Conservation (phyloP, 805 yeast species). For the Hyphopichia homilentoma region DNA sequence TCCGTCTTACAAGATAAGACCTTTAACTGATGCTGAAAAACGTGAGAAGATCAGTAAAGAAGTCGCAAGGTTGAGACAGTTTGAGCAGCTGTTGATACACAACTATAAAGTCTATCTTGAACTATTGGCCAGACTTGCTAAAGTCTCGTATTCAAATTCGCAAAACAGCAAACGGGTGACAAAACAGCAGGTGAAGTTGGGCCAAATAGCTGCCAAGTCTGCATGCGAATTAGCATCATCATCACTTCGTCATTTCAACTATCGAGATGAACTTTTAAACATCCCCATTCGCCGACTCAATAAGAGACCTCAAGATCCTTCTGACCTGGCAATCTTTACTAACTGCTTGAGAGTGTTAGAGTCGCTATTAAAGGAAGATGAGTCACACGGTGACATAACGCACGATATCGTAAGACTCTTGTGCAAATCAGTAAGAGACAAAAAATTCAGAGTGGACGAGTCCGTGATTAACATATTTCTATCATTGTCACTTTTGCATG, state of each 20-base stretch:
- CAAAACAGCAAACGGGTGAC: constrained; percentile 29
- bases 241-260: constrained; percentile 75
- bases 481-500: constrained; percentile 61
- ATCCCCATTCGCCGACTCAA: constrained; percentile 65
- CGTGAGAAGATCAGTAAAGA: constrained; percentile 82
- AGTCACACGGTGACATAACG: constrained; percentile 74
- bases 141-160: constrained; percentile 35
- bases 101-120: constrained; percentile 69
- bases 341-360: constrained; percentile 65
- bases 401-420: constrained; percentile 67
- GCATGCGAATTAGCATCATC: constrained; percentile 69
- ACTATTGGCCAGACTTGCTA: constrained; percentile 42
- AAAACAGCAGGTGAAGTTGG: constrained; percentile 38
- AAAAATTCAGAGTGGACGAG: constrained; percentile 80
- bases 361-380: constrained; percentile 69
- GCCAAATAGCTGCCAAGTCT: constrained; percentile 64
- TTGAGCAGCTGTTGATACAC: constrained; percentile 72
- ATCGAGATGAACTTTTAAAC: constrained; percentile 67
- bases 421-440: constrained; percentile 65
- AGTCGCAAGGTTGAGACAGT: constrained; percentile 68
- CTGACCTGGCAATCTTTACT: constrained; percentile 47
- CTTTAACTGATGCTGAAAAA: constrained; percentile 76
- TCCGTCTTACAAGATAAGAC: constrained; percentile 84
- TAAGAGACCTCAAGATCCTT: constrained; percentile 50
- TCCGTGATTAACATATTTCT: constrained; percentile 70